Evolutionary conservation across 768 basidiomycete species (phyloP).

Genomic region (Pleurotus djamor): DNA sequence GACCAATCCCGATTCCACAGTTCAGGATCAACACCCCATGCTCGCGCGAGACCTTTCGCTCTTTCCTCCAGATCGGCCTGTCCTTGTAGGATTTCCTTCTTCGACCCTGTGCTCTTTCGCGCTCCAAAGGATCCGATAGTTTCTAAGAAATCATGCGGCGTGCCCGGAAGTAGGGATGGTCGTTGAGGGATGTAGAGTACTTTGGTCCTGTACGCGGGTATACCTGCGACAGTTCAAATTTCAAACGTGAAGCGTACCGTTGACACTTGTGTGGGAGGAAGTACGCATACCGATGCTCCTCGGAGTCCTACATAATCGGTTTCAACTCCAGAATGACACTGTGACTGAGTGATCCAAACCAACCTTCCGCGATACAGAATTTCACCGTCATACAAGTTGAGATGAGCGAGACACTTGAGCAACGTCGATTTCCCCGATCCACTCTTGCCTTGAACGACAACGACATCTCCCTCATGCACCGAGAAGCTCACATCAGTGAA

Average conservation of each 20-base stretch:
- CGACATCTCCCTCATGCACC: conserved; percentile 70
- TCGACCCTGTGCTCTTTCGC: conserved; percentile 21
- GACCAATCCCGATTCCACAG: conserved; percentile 84
- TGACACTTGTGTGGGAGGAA: neutral
- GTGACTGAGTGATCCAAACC: conserved; percentile 6
- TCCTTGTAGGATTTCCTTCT: conserved; percentile 12
- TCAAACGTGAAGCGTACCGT: too few species aligned
- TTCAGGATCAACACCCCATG: conserved; percentile 65
- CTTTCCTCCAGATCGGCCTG: conserved; percentile 14
- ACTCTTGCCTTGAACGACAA: conserved; percentile 77
- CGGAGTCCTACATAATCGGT: conserved; percentile 36
- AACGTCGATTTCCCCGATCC: conserved; percentile 83
- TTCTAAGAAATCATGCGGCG: conserved; percentile 70
- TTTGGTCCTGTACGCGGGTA: conserved; percentile 74
- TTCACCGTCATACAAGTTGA: conserved; percentile 68
- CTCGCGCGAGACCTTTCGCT: conserved; percentile 40
- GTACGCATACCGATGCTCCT: conserved; percentile 39
- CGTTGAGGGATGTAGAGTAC: conserved; percentile 89
- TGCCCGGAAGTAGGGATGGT: conserved; percentile 81
- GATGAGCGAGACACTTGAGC: conserved; percentile 81
- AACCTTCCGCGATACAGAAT: conserved; percentile 69
- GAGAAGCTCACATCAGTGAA: conserved; percentile 62
- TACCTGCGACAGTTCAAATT: conserved; percentile 39
- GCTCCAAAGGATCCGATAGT: conserved; percentile 54
- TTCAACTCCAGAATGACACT: neutral